Percentiles rank a stretch among this genome's conserved stretches.
Conservation (phyloP, 306 rosid species). For the Cucumis cinereus region DNA sequence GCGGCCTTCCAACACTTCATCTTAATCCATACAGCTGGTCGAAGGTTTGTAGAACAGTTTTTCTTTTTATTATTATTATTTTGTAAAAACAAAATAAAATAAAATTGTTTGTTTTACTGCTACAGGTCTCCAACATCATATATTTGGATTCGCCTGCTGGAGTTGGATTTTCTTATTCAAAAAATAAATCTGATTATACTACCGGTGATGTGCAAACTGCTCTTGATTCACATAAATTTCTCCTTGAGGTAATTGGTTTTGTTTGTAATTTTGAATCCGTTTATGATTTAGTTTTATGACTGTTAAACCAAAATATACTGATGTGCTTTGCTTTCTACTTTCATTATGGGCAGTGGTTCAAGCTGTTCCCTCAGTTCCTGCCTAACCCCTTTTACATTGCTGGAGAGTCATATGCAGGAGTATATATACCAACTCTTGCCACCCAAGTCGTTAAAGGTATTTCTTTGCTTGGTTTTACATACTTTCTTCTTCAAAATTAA, state of each 20-base stretch:
- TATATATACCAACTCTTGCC: slow-evolving; percentile 90
- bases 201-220: slow-evolving; percentile 89
- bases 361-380: slow-evolving; percentile 58
- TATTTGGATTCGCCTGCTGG: slow-evolving; percentile 98
- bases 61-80: neutral
- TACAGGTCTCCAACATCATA: slow-evolving; percentile 72
- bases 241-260: slow-evolving; percentile 49
- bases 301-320: neutral
- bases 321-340: neutral
- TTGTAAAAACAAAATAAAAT: too few species aligned
- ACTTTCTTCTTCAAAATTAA: neutral
- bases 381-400: slow-evolving; percentile 57
- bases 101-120: slow-evolving; percentile 11
- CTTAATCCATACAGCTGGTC: slow-evolving; percentile 93
- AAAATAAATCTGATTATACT: slow-evolving; percentile 39
- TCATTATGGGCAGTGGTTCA: slow-evolving; percentile 60
- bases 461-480: neutral
- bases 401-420: slow-evolving; percentile 93
- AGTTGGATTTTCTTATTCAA: slow-evolving; percentile 78
- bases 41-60: slow-evolving; percentile 30
- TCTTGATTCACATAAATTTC: slow-evolving; percentile 60
- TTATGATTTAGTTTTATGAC: neutral
- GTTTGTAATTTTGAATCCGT: neutral
- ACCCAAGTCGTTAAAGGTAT: slow-evolving; percentile 62
- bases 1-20: slow-evolving; percentile 49